Base-by-base conservation (phyloP, 306 rosid genomes). In the Canavalia gladiata region DNA sequence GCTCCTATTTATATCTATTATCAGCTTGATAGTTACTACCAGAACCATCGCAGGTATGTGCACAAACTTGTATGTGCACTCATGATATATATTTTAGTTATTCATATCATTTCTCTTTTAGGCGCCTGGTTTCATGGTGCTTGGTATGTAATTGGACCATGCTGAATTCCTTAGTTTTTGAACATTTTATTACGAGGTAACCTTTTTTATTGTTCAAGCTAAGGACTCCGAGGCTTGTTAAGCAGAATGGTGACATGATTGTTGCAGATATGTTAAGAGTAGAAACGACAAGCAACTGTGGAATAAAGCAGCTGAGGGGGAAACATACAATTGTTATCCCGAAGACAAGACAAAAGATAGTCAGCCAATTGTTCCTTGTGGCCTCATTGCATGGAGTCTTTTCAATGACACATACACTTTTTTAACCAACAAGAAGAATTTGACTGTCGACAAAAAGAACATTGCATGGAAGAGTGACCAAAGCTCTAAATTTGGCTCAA, bases 381-480 rank as follows among this genome's bases (percentile, higher is more conserved):
- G 97, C 72, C 97, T 95, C 72, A 83, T 89, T 65, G 97, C 98
- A 29, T 95, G 98, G 98, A 92, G 97, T 88, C 41, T 95, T 63
- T 92, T 95, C 86, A 95, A 95, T 77, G 97, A 95, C 85, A 95
- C 97, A 3, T 92, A 89, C 84, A 84, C 70, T 31, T 90, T 95
- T 77, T 84, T 91, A 62, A 68, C 87, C 82, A 88, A 80, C 56
- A 84, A 89, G 71, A 81, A 75, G 77, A 58, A 18, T 49, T 72
- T 92, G 51, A 63, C 62, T 3, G 84, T 92, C 71, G 86, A 77
- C 91, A 92, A 91, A 90, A 87, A 84, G 82, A 79, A 87, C 86
- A 92, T 95, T 52, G 86, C 98, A 49, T 95, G 97, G 98, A 78
- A 76, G 64, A 95, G 97, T 81, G 98, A 95, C 83, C 76, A 12